phyloP scores from a whole-genome alignment of 495 filamentous ascomycete genomes.

The Neurospora sp. region DNA sequence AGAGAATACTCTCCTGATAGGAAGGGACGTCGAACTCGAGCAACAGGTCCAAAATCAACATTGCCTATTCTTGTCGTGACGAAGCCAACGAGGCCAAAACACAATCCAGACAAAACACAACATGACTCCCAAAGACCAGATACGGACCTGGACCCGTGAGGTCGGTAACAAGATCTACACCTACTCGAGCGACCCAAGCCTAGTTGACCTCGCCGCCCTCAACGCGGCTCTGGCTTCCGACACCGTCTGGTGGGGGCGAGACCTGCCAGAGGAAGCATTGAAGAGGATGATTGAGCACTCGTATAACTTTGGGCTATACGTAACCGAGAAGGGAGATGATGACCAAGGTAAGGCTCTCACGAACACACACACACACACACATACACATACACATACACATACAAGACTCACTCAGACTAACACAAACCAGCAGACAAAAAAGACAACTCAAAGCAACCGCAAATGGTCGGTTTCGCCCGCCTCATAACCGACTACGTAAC shows the following conservation, averaged over 20 bases:
- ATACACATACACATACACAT: neutral
- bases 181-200: slow-evolving; percentile 40
- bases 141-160: slow-evolving; percentile 8
- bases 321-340: slow-evolving; percentile 16
- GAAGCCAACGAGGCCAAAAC: neutral
- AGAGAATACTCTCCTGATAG: too few relatives aligned
- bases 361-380: neutral
- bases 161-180: slow-evolving; percentile 23
- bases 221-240: slow-evolving; percentile 42
- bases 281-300: slow-evolving; percentile 39
- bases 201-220: slow-evolving; percentile 39
- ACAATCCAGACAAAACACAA: neutral
- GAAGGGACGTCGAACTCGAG: neutral
- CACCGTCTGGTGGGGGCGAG: slow-evolving; percentile 45
- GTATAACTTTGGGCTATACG: slow-evolving; percentile 46
- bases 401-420: neutral
- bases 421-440: neutral
- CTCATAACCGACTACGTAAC: slow-evolving; percentile 56
- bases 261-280: slow-evolving; percentile 28
- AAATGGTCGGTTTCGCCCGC: slow-evolving; percentile 49
- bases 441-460: neutral
- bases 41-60: neutral
- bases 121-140: neutral
- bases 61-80: neutral
- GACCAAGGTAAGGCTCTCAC: neutral